Conservation (phyloP, 352 stramenopile genomes). For the Peronospora destructor region DNA sequence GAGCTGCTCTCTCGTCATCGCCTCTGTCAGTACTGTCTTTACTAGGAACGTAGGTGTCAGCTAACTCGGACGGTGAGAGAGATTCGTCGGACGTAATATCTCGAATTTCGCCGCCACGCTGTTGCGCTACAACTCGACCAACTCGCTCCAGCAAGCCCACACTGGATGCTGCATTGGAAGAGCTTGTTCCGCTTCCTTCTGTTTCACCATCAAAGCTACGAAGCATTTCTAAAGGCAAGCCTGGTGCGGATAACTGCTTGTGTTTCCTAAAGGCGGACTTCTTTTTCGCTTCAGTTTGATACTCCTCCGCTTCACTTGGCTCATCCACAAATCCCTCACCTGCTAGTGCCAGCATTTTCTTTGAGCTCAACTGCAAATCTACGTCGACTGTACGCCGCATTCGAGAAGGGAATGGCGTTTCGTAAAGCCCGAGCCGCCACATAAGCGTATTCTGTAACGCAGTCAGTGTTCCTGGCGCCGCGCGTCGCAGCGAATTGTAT, state of each 20-base stretch:
- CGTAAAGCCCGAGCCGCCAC: conserved; percentile 53
- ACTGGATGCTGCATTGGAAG: conserved; percentile 19
- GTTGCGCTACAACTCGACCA: conserved; percentile 59
- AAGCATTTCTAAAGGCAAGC: conserved; percentile 35
- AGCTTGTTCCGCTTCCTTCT: conserved; percentile 18
- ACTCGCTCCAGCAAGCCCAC: conserved; percentile 58
- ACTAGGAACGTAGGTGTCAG: conserved; percentile 25
- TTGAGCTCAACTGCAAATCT: conserved; percentile 25
- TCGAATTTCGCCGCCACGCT: conserved; percentile 68
- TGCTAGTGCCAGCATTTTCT: conserved; percentile 16
- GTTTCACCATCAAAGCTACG: conserved; percentile 33
- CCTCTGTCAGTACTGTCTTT: conserved; percentile 15
- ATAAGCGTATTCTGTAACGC: conserved; percentile 29
- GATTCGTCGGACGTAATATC: conserved; percentile 64
- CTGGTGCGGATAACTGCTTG: conserved; percentile 18
- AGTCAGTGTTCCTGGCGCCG: conserved; percentile 27
- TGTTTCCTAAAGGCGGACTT: conserved; percentile 1
- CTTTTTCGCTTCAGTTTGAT: neutral
- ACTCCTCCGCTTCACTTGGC: conserved; percentile 1
- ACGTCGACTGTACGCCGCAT: conserved; percentile 51
- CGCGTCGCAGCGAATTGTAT: conserved; percentile 28
- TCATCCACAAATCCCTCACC: neutral
- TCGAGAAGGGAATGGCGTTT: conserved; percentile 58
- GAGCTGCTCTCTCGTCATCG: conserved; percentile 7
- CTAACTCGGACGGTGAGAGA: conserved; percentile 17